A percentile compares a stretch with the other conserved stretches of the same genome.
phyloP scores from a whole-genome alignment of 2,329 filamentous ascomycete genomes.

The Aureobasidium sp. region DNA sequence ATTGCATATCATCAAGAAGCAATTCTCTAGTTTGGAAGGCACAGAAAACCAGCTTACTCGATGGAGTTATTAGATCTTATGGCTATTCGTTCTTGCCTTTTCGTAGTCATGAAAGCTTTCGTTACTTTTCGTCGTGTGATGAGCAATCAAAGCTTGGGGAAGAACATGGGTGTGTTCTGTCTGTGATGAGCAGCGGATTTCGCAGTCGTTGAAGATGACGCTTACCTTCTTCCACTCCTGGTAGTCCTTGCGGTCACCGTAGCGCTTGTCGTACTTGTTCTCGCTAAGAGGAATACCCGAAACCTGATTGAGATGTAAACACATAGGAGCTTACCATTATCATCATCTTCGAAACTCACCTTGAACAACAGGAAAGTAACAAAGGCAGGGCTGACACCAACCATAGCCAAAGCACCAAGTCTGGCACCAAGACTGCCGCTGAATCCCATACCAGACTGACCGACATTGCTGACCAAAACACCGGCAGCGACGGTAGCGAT shows the following conservation, averaged over 20 bases:
- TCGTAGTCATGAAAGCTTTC: no score
- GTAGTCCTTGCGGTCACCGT: slow-evolving; percentile 57
- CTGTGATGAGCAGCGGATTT: slow-evolving; percentile 16
- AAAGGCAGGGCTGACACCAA: slow-evolving; percentile 55
- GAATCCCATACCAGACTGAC: slow-evolving; percentile 51
- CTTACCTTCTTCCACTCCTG: slow-evolving; percentile 50
- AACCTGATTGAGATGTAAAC: slow-evolving; percentile 22
- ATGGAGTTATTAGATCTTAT: no score
- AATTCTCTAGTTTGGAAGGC: no score
- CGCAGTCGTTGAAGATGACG: background rate
- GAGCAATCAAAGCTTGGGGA: slow-evolving; percentile 48
- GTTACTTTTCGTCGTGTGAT: background rate
- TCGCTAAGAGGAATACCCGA: slow-evolving; percentile 58
- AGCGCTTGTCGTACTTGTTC: slow-evolving; percentile 59
- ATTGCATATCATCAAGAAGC: no score
- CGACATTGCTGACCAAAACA: slow-evolving; percentile 45
- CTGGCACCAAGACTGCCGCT: slow-evolving; percentile 37
- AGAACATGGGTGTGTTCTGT: slow-evolving; percentile 55
- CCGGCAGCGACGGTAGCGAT: slow-evolving; percentile 54
- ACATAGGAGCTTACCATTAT: background rate
- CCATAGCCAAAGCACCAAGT: slow-evolving; percentile 41
- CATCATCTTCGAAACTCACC: slow-evolving; percentile 33
- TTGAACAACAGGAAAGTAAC: slow-evolving; percentile 55
- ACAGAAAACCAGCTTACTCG: no score
- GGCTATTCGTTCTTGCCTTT: no score